These are phyloP conservation scores for Malassezia dermatis DNA, from an alignment of 1,284 basidiomycete genomes.

Conservation along the genomic window DNA sequence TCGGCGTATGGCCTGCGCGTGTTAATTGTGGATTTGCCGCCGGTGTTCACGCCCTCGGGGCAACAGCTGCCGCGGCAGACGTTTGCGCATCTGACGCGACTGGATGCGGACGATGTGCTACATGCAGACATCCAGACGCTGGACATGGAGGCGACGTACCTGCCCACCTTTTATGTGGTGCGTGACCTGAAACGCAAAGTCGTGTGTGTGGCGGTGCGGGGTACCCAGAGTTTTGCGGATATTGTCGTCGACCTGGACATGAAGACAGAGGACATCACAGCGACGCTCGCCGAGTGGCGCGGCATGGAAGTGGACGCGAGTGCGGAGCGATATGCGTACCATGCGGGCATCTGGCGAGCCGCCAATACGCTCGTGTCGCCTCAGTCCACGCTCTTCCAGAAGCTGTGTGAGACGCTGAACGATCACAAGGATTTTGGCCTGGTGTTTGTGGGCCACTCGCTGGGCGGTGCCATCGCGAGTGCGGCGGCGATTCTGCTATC, in stretches of 20 bases:
- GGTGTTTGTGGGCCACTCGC: constrained; percentile 42
- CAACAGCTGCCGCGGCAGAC: constrained; percentile 40
- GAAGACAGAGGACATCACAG: constrained; percentile 33
- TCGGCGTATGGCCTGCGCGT: constrained; percentile 32
- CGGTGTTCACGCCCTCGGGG: constrained; percentile 43
- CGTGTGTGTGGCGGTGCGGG: constrained; percentile 41
- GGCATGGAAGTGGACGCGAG: constrained; percentile 23
- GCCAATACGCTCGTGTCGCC: constrained; percentile 33
- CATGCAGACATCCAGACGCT: constrained; percentile 46
- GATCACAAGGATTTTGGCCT: constrained; percentile 39
- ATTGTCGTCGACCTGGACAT: constrained; percentile 46
- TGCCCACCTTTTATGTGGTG: constrained; percentile 44
- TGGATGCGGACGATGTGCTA: constrained; percentile 41
- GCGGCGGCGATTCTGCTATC: constrained; percentile 37
- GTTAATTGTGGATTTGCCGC: constrained; percentile 33
- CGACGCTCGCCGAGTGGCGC: constrained; percentile 23
- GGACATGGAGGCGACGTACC: constrained; percentile 35
- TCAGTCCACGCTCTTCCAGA: constrained; percentile 34
- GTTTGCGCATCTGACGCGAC: constrained; percentile 41
- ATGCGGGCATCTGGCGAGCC: constrained; percentile 43
- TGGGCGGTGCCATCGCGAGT: constrained; percentile 43
- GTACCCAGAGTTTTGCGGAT: constrained; percentile 44
- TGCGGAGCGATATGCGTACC: constrained; percentile 24
- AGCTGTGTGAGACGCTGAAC: constrained; percentile 27
- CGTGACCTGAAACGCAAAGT: constrained; percentile 38